A percentile compares a stretch with the other conserved stretches of the same genome.
These are phyloP conservation scores for Elongisporangium prolatum DNA, from an alignment of 352 stramenopile genomes.

Conservation along the genomic window DNA sequence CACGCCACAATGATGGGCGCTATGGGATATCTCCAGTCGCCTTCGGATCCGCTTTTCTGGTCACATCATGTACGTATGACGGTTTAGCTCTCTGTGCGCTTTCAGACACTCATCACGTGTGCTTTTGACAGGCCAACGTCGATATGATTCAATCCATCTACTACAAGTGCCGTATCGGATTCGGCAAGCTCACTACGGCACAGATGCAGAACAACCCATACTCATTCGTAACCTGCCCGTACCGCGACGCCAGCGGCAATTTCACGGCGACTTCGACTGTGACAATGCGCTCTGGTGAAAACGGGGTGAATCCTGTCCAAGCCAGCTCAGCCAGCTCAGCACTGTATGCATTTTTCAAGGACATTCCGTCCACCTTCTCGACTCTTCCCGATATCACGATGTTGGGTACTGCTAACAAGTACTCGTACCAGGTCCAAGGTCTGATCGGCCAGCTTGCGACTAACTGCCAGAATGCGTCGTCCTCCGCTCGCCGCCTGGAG, in stretches of 20 bases:
- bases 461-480: slow-evolving; percentile 6
- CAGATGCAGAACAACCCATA: background rate
- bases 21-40: slow-evolving; percentile 24
- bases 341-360: slow-evolving; percentile 41
- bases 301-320: slow-evolving; percentile 2
- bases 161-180: slow-evolving; percentile 22
- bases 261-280: background rate
- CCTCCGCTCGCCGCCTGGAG: slow-evolving; percentile 5
- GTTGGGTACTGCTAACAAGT: slow-evolving; percentile 9
- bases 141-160: slow-evolving; percentile 31
- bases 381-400: slow-evolving; percentile 18
- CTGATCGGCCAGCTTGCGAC: slow-evolving; percentile 12
- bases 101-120: background rate
- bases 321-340: background rate
- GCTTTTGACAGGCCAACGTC: slow-evolving; percentile 1
- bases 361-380: slow-evolving; percentile 17
- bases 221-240: background rate
- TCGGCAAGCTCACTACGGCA: background rate
- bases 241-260: background rate
- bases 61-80: slow-evolving; percentile 18
- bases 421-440: slow-evolving; percentile 18
- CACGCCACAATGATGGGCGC: slow-evolving; percentile 18
- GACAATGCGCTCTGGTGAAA: slow-evolving; percentile 1
- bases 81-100: background rate
- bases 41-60: slow-evolving; percentile 33